Evolutionary conservation across 257 asterid genomes (phyloP).

Genomic region (Euphrasia confusa): DNA sequence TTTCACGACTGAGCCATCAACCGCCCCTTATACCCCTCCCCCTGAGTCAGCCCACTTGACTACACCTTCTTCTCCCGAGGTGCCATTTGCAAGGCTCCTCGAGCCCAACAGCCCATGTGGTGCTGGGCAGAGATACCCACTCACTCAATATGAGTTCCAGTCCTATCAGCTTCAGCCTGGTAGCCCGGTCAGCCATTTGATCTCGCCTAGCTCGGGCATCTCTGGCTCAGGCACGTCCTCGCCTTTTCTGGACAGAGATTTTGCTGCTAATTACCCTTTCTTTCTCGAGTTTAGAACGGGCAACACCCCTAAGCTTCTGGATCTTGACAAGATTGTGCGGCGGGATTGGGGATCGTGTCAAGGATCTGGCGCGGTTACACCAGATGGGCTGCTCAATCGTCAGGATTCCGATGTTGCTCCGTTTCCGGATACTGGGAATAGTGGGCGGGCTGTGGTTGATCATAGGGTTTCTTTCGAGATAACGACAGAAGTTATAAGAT

Average conservation of each 20-base stretch:
- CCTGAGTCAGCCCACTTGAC: slow-evolving; percentile 81
- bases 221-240: slow-evolving; percentile 92
- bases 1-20: slow-evolving; percentile 88
- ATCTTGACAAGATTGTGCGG: slow-evolving; percentile 66
- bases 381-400: slow-evolving; percentile 49
- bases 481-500: slow-evolving; percentile 51
- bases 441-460: slow-evolving; percentile 34
- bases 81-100: slow-evolving; percentile 86
- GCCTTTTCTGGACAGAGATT: slow-evolving; percentile 68
- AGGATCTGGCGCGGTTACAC: slow-evolving; percentile 67
- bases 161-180: slow-evolving; percentile 95
- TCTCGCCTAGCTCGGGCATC: slow-evolving; percentile 85
- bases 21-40: slow-evolving; percentile 98
- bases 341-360: slow-evolving; percentile 67
- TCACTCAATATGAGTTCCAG: slow-evolving; percentile 63
- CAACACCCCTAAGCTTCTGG: slow-evolving; percentile 55
- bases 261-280: slow-evolving; percentile 45
- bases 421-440: slow-evolving; percentile 32
- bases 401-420: slow-evolving; percentile 46
- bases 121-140: slow-evolving; percentile 50
- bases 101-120: slow-evolving; percentile 60
- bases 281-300: slow-evolving; percentile 57
- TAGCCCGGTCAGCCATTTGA: slow-evolving; percentile 87
- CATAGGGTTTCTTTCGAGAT: slow-evolving; percentile 83
- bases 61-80: slow-evolving; percentile 96